A percentile compares a stretch with the other conserved stretches of the same genome.
Evolutionary conservation across 306 rosid genomes (phyloP).

Genomic region (Psophocarpus tetragonolobus): DNA sequence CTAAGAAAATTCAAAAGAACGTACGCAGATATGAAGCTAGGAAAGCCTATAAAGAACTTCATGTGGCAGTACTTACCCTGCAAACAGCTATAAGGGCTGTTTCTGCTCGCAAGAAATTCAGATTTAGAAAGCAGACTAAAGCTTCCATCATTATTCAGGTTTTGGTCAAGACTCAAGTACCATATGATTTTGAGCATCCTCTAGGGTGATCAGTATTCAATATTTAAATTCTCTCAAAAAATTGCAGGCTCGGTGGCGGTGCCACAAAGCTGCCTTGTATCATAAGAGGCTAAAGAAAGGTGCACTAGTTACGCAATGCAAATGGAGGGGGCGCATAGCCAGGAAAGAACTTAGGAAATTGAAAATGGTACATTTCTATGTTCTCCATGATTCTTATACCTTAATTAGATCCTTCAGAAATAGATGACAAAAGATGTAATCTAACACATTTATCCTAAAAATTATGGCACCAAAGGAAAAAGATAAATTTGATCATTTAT

Average conservation of each 20-base stretch:
- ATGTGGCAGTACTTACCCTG: slow-evolving; percentile 58
- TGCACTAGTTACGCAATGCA: slow-evolving; percentile 72
- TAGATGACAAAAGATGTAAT: not conserved
- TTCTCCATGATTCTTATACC: slow-evolving; percentile 15
- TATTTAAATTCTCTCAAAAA: slow-evolving; percentile 33
- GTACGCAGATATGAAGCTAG: slow-evolving; percentile 65
- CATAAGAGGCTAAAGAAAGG: slow-evolving; percentile 83
- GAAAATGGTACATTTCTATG: slow-evolving; percentile 67
- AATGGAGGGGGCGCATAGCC: slow-evolving; percentile 79
- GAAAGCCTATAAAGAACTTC: slow-evolving; percentile 60
- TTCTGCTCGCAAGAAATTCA: slow-evolving; percentile 74
- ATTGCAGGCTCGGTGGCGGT: slow-evolving; percentile 85
- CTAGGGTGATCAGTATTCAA: not conserved
- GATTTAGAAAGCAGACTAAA: slow-evolving; percentile 74
- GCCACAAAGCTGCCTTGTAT: slow-evolving; percentile 68
- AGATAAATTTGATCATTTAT: slow-evolving; percentile 19
- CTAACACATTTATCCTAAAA: not conserved
- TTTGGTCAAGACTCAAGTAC: slow-evolving; percentile 20
- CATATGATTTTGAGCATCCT: slow-evolving; percentile 28
- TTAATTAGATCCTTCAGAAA: slow-evolving; percentile 16
- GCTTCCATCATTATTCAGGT: slow-evolving; percentile 85
- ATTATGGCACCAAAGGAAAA: slow-evolving; percentile 6
- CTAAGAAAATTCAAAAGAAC: slow-evolving; percentile 79
- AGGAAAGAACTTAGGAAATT: slow-evolving; percentile 88
- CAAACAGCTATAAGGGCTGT: slow-evolving; percentile 88